Evolutionary conservation across 495 filamentous ascomycete genomes (phyloP), one percentile per base, ranked within the genome.

Genomic region (Cercophora samala): DNA sequence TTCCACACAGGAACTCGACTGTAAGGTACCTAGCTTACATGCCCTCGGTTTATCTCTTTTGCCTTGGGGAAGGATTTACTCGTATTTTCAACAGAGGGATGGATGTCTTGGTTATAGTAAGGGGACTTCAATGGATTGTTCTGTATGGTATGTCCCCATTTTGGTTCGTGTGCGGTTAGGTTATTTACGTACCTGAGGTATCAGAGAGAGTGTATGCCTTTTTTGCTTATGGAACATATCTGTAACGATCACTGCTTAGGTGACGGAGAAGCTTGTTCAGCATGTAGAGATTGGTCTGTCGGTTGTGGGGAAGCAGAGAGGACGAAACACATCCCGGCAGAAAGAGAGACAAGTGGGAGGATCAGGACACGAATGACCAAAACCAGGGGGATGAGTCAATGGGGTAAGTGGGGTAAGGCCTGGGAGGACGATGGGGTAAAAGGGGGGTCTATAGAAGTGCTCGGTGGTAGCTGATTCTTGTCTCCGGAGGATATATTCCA

Each of bases 131-230:
- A n/a, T n/a, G n/a, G n/a, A n/a, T n/a, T n/a, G n/a, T n/a, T n/a
- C n/a, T n/a, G n/a, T n/a, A n/a, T n/a, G n/a, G n/a, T n/a, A n/a
- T n/a, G n/a, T n/a, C n/a, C n/a, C n/a, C n/a, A n/a, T n/a, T n/a
- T n/a, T n/a, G n/a, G n/a, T n/a, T n/a, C n/a, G n/a, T n/a, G n/a
- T n/a, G n/a, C n/a, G n/a, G n/a, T n/a, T n/a, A n/a, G n/a, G n/a
- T n/a, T n/a, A n/a, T n/a, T n/a, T n/a, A n/a, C n/a, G n/a, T n/a
- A n/a, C n/a, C n/a, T n/a, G n/a, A n/a, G n/a, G n/a, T n/a, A n/a
- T n/a, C n/a, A 80, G 90, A 19, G 88, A 91, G 79, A 85, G 78
- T 69, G 88, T 92, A 86, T 86, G 82, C 46, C 76, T 90, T 26
- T 89, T 91, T 71, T n/a, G n/a, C 74, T 92, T 37, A 75, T 92